phyloP scores from a whole-genome alignment of 306 rosid species.

The Dryas alaskensis region DNA sequence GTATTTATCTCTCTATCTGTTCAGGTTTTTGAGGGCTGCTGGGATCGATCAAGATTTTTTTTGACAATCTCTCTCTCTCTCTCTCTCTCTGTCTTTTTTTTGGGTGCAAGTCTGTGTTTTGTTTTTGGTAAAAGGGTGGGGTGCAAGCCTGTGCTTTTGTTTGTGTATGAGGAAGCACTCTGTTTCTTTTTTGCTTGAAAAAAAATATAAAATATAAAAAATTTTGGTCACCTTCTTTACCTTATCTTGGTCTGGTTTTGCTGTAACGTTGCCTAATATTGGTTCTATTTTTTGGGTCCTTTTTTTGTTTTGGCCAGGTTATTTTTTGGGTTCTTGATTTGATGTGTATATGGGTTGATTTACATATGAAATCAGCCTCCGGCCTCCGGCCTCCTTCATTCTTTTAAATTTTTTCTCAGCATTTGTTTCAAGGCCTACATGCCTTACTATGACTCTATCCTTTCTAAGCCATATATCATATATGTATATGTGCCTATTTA shows the following conservation, averaged over 20 bases:
- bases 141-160: background rate
- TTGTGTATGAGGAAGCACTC: background rate
- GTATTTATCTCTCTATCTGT: background rate
- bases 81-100: too few species aligned
- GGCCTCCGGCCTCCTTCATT: too few species aligned
- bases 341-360: background rate
- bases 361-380: too few species aligned
- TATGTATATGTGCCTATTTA: too few species aligned
- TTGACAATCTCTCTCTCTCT: background rate
- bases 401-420: too few species aligned
- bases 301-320: background rate
- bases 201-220: too few species aligned
- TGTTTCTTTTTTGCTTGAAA: too few species aligned
- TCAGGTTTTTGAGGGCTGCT: background rate
- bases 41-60: background rate
- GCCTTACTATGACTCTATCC: background rate
- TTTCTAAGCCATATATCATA: background rate
- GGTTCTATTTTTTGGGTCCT: background rate
- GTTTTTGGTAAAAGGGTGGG: background rate
- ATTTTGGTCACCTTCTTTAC: background rate
- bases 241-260: background rate
- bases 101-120: too few species aligned
- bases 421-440: too few species aligned
- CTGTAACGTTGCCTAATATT: constrained; percentile 12
- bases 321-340: background rate